Conservation (phyloP, 2,329 filamentous ascomycete genomes). For the Lasiodiplodia theobromae region DNA sequence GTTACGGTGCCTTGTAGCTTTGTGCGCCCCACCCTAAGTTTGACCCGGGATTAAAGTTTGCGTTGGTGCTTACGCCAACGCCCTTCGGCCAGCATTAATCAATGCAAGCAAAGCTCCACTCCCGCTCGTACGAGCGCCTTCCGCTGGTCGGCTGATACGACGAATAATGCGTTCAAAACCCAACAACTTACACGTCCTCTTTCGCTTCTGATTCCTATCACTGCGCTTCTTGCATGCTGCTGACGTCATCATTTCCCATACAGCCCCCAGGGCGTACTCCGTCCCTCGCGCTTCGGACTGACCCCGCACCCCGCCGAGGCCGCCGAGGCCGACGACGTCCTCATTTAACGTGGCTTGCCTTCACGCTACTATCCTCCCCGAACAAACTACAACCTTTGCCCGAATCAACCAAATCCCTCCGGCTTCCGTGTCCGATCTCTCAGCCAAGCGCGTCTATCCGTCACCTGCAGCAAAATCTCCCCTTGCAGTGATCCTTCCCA, state of each 20-base stretch:
- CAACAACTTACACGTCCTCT: not conserved
- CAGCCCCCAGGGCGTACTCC: not conserved
- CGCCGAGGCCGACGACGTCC: not conserved
- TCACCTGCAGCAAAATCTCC: not conserved
- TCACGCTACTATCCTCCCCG: not conserved
- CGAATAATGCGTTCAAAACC: not conserved
- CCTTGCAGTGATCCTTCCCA: not conserved
- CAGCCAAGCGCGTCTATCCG: not conserved
- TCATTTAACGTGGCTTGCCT: constrained; percentile 3
- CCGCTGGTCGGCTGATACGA: not conserved
- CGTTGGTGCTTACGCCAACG: constrained; percentile 10
- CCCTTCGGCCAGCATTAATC: constrained; percentile 8
- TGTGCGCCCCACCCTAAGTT: not conserved
- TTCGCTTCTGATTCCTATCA: not conserved
- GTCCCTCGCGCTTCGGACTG: not conserved
- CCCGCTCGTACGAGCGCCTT: not conserved
- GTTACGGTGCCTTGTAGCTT: not conserved
- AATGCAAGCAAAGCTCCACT: not conserved
- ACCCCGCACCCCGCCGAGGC: not conserved
- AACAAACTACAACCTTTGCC: not conserved
- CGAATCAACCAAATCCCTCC: not conserved
- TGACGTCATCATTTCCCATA: constrained; percentile 7
- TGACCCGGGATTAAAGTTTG: not conserved
- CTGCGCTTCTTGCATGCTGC: not conserved
- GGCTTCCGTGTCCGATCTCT: not conserved